Conservation (phyloP, 192 early-diverging fungal genomes). For the Dispira parvispora region DNA sequence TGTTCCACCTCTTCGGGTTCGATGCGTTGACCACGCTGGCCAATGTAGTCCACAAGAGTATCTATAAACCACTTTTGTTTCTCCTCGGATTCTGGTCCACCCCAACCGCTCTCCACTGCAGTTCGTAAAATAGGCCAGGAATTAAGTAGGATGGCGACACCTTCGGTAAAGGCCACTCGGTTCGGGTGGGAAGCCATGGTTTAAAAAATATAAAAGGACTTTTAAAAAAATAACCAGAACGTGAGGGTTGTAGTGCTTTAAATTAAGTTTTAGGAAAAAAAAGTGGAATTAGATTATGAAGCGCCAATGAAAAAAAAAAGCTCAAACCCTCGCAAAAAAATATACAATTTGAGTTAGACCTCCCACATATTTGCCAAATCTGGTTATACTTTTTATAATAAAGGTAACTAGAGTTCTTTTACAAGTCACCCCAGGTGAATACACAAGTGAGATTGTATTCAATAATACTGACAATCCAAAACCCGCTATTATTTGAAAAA, state of each 20-base stretch:
- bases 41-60: conserved; percentile 9
- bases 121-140: conserved; percentile 9
- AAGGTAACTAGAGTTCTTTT: too few relatives aligned
- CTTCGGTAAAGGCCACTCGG: conserved; percentile 7
- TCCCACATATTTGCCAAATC: neutral
- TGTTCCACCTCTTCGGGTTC: conserved; percentile 8
- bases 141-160: conserved; percentile 4
- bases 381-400: too few relatives aligned
- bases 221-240: too few relatives aligned
- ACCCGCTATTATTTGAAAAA: neutral
- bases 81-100: conserved; percentile 9
- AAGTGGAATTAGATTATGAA: too few relatives aligned
- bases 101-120: conserved; percentile 12
- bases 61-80: conserved; percentile 11
- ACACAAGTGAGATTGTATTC: neutral
- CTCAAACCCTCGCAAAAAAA: neutral
- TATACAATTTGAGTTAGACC: neutral
- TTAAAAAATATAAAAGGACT: too few relatives aligned
- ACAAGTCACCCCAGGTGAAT: neutral
- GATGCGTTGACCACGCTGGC: neutral
- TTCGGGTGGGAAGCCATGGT: conserved; percentile 7
- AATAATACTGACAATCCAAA: neutral
- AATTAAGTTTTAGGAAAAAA: too few relatives aligned
- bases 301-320: too few relatives aligned
- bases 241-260: too few relatives aligned